Conservation (phyloP, 1,284 basidiomycete genomes). For the Heterobasidion occidentale region DNA sequence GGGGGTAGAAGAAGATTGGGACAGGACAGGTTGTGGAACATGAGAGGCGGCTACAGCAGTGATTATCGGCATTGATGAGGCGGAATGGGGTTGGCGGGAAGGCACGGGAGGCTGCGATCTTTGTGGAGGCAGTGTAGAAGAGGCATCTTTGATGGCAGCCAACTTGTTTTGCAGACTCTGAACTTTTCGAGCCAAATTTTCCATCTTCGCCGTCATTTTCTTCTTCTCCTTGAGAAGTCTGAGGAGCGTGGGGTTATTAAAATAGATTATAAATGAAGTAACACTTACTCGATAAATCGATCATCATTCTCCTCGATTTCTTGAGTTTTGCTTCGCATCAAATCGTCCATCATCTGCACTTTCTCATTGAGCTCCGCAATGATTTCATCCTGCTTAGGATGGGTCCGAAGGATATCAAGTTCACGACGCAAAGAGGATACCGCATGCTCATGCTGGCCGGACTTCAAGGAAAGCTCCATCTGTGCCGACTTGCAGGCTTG, state of each 20-base stretch:
- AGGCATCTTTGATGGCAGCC: slow-evolving; percentile 36
- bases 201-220: slow-evolving; percentile 60
- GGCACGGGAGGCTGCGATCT: slow-evolving; percentile 3
- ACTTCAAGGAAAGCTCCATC: slow-evolving; percentile 53
- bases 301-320: slow-evolving; percentile 82
- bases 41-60: not conserved
- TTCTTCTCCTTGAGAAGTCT: slow-evolving; percentile 76
- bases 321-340: slow-evolving; percentile 56
- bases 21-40: not conserved
- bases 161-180: slow-evolving; percentile 63
- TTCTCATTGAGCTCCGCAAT: slow-evolving; percentile 58
- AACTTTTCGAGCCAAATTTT: slow-evolving; percentile 61
- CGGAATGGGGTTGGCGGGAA: not conserved
- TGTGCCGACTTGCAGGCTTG: slow-evolving; percentile 53
- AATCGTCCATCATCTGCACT: slow-evolving; percentile 65
- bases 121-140: slow-evolving; percentile 7
- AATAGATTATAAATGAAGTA: not conserved
- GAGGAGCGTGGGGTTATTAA: slow-evolving; percentile 7
- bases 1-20: not conserved
- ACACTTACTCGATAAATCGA: slow-evolving; percentile 63
- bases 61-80: too few species aligned
- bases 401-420: slow-evolving; percentile 41
- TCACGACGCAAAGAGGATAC: slow-evolving; percentile 48
- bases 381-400: slow-evolving; percentile 44
- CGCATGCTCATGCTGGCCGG: slow-evolving; percentile 56